Percentiles rank a stretch among this genome's conserved stretches.
phyloP scores from a whole-genome alignment of 257 asterid species.

The Euphrasia confusa region DNA sequence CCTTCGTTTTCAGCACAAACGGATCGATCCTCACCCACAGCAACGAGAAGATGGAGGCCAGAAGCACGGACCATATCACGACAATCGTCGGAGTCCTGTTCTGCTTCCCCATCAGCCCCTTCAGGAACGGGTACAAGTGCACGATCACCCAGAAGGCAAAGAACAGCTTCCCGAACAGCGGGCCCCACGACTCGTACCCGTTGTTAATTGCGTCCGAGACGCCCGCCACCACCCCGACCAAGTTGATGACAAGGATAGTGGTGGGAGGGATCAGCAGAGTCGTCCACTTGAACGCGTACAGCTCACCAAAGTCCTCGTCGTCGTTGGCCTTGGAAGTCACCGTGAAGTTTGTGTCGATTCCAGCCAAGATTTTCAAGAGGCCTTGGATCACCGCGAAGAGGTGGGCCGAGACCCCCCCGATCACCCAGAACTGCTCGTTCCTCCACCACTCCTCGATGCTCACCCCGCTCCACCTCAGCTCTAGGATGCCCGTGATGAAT shows the following conservation, averaged over 20 bases:
- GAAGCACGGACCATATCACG: constrained; percentile 88
- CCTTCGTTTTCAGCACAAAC: constrained; percentile 26
- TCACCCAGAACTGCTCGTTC: constrained; percentile 95
- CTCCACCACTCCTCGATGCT: constrained; percentile 93
- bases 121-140: constrained; percentile 88
- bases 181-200: constrained; percentile 95
- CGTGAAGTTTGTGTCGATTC: constrained; percentile 84
- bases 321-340: constrained; percentile 87
- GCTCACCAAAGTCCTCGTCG: constrained; percentile 74
- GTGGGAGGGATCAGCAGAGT: constrained; percentile 86
- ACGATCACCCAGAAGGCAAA: constrained; percentile 89
- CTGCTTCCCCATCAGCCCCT: constrained; percentile 73
- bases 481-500: constrained; percentile 73
- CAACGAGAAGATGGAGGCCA: constrained; percentile 86
- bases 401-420: constrained; percentile 94
- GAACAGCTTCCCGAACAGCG: constrained; percentile 66
- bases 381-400: constrained; percentile 95
- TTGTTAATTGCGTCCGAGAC: constrained; percentile 81
- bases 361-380: constrained; percentile 79
- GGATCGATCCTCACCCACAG: constrained; percentile 94
- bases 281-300: constrained; percentile 86
- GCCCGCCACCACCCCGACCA: constrained; percentile 86
- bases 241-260: constrained; percentile 68
- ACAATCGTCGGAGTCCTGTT: constrained; percentile 95
- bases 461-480: constrained; percentile 90